Percentiles rank a stretch among this genome's conserved stretches.
These are phyloP conservation scores for Piromyces finnis DNA, from an alignment of 192 early-diverging fungal genomes.

Conservation along the genomic window DNA sequence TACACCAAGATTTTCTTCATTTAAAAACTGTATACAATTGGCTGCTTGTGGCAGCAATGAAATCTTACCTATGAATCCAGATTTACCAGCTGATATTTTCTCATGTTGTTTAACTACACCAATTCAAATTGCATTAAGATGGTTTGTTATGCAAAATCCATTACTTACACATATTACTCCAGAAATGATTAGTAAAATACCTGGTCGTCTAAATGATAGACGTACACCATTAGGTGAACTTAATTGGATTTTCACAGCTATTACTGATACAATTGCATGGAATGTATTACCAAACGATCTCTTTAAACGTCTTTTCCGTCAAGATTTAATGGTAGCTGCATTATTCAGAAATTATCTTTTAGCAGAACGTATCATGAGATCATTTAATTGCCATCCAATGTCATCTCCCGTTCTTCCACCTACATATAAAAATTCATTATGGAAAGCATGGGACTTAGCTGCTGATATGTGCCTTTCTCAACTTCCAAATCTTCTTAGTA, in stretches of 20 bases:
- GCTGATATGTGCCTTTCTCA: conserved; percentile 78
- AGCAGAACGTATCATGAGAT: conserved; percentile 89
- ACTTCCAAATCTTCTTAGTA: conserved; percentile 53
- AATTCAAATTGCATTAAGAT: conserved; percentile 78
- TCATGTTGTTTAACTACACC: conserved; percentile 92
- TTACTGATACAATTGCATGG: conserved; percentile 99
- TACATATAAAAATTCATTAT: conserved; percentile 91
- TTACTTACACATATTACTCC: conserved; percentile 48
- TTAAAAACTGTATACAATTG: conserved; percentile 77
- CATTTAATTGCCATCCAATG: conserved; percentile 82
- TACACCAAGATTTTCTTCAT: not conserved
- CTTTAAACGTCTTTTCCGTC: conserved; percentile 79
- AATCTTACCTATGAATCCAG: conserved; percentile 77
- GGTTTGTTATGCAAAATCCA: conserved; percentile 77
- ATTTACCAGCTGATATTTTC: conserved; percentile 91
- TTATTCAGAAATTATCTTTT: conserved; percentile 91
- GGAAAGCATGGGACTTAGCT: conserved; percentile 87
- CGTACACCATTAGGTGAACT: conserved; percentile 90
- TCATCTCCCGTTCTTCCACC: conserved; percentile 64
- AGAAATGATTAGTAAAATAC: conserved; percentile 74
- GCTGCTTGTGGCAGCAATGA: conserved; percentile 76
- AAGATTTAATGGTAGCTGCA: conserved; percentile 85
- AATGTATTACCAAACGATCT: conserved; percentile 69
- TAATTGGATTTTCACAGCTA: conserved; percentile 97
- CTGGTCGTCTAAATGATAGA: conserved; percentile 74